Percentiles rank a stretch among this genome's conserved stretches.
Evolutionary conservation across 2,329 filamentous ascomycete genomes (phyloP).

Genomic region (Teratosphaeria nubilosa): DNA sequence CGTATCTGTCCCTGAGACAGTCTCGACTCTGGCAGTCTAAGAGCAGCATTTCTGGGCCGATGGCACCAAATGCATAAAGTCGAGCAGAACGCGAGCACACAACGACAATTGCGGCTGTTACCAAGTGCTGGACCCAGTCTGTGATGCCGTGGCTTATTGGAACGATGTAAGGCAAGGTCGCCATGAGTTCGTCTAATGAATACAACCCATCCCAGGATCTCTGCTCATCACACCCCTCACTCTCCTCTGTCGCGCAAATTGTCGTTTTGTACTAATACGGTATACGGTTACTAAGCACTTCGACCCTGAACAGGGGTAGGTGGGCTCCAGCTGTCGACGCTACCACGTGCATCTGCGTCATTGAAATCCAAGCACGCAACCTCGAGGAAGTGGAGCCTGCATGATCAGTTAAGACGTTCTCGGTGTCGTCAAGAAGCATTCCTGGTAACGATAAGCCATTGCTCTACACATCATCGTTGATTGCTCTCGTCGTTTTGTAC

Average conservation of each 20-base stretch:
- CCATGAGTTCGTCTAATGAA: neutral
- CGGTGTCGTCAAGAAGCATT: no score
- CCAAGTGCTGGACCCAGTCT: conserved; percentile 2
- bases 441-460: neutral
- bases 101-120: neutral
- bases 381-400: no score
- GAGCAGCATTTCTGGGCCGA: neutral
- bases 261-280: no score
- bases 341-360: neutral
- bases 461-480: neutral
- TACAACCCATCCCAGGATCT: neutral
- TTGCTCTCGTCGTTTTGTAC: neutral
- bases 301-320: neutral
- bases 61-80: neutral
- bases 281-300: neutral
- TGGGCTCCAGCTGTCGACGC: neutral
- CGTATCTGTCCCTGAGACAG: conserved; percentile 16
- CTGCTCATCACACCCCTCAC: neutral
- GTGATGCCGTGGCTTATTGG: neutral
- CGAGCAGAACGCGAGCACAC: neutral
- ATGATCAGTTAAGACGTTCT: no score
- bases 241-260: neutral
- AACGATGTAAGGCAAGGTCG: neutral
- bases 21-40: conserved; percentile 17
- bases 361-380: neutral